Base-by-base conservation (phyloP, 306 rosid species). In the Trifolium pratense region DNA sequence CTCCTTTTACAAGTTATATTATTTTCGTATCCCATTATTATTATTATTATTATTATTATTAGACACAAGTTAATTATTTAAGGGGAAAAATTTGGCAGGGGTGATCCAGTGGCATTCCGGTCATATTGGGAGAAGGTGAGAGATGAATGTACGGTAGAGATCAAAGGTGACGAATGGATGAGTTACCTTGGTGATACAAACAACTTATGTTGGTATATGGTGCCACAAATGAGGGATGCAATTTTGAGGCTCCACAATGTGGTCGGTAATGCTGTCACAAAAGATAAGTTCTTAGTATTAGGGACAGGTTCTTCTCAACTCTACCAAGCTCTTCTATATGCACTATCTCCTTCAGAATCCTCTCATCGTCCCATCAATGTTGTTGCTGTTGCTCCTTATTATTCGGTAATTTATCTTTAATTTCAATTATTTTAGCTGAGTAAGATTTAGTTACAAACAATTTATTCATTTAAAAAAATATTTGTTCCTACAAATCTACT, bases 271-370 rank as follows among this genome's bases (percentile, higher is more conserved):
- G 98, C 90, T 0, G 87, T 74, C 9, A 84, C 83, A 0, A 70
- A 88, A 0, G 86, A 72, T 3, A 81, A 56, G 8, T 20, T 89
- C 58, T 23, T 91, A 3, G 96, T 93, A 5, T 78, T 88, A 4
- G 98, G 98, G 3, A 91, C 79, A 2, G 97, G 96, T 5, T 75
- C 97, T 5, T 84, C 98, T 1, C 97, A 93, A 63, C 87, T 91
- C 45, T 91, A 71, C 29, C 92, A 85, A 13, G 96, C 96, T 46
- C 70, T 84, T 7, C 37, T 93, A 10, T 87, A 74, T 32, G 97
- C 97, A 64, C 92, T 89, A 71, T 76, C 89, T 36, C 12, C 88
- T 45, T 69, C 86, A 0, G 34, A 73, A 4, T n/a, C 76, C 4
- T 10, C 88, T 9, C 4, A 86, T 6, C 23, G 59, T 3, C 90